Evolutionary conservation across 2,329 filamentous ascomycete genomes (phyloP).

Genomic region (Diaporthe vexans): DNA sequence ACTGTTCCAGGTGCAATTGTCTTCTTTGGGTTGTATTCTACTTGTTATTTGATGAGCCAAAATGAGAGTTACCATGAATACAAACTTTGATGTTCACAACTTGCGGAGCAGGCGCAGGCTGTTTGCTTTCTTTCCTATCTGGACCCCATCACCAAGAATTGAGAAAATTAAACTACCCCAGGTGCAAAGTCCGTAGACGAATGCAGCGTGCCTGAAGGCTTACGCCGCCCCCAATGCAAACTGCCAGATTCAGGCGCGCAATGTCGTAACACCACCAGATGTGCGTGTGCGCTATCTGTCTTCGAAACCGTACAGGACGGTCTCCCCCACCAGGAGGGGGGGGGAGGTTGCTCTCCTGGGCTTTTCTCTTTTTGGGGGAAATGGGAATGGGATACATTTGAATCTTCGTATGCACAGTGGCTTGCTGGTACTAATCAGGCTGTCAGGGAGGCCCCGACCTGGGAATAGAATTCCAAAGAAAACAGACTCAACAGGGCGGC

Average conservation of each 20-base stretch:
- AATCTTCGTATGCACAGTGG: too few relatives aligned
- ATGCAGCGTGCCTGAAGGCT: background rate
- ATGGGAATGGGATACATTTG: too few relatives aligned
- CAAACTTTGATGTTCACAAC: background rate
- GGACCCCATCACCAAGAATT: background rate
- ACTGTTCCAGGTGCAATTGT: background rate
- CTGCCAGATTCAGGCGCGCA: background rate
- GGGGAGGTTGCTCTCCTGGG: too few relatives aligned
- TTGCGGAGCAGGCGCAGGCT: background rate
- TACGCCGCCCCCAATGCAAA: background rate
- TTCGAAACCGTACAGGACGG: background rate
- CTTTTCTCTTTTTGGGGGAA: too few relatives aligned
- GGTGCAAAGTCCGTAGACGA: background rate
- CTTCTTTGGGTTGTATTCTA: background rate
- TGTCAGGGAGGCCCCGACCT: too few relatives aligned
- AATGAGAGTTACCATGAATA: background rate
- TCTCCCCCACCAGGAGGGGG: too few relatives aligned
- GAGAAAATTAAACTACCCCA: background rate
- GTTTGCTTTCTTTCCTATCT: background rate
- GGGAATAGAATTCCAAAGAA: too few relatives aligned
- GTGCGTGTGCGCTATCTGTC: background rate
- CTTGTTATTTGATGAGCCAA: background rate
- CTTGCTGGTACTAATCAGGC: too few relatives aligned
- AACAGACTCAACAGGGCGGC: background rate
- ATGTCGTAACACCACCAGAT: background rate